phyloP scores from a whole-genome alignment of 257 asterid genomes.

The Hygrophila difformis region DNA sequence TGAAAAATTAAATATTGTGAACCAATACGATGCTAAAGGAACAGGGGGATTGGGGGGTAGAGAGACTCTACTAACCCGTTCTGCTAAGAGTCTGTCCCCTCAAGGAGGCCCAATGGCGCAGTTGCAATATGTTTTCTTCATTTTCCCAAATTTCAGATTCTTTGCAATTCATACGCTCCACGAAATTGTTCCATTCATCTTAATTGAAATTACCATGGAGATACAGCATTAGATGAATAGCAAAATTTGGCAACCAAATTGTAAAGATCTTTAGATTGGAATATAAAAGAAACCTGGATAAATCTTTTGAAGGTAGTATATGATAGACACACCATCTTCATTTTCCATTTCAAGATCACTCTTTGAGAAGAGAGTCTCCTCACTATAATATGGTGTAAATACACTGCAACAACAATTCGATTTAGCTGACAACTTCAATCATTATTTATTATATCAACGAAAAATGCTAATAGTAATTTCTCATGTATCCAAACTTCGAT shows the following conservation, averaged over 20 bases:
- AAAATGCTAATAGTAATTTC: too few relatives aligned
- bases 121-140: conserved; percentile 81
- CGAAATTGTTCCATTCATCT: conserved; percentile 96
- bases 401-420: conserved; percentile 54
- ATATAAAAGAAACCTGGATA: conserved; percentile 66
- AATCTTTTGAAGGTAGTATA: conserved; percentile 79
- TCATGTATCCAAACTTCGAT: too few relatives aligned
- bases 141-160: conserved; percentile 64
- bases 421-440: conserved; percentile 15
- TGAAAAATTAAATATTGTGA: conserved; percentile 10
- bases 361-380: conserved; percentile 94
- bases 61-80: conserved; percentile 47
- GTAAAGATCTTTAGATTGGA: conserved; percentile 10
- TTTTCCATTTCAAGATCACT: conserved; percentile 93
- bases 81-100: conserved; percentile 97
- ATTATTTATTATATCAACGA: too few relatives aligned
- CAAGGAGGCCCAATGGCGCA: conserved; percentile 99
- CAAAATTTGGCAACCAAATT: conserved; percentile 2
- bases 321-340: conserved; percentile 92
- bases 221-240: conserved; percentile 4
- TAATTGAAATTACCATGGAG: conserved; percentile 17
- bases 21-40: conserved; percentile 8
- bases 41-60: conserved; percentile 1
- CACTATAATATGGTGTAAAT: conserved; percentile 94
- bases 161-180: conserved; percentile 85